Conservation (phyloP, 805 yeast genomes). For the Candida qinlingensis region DNA sequence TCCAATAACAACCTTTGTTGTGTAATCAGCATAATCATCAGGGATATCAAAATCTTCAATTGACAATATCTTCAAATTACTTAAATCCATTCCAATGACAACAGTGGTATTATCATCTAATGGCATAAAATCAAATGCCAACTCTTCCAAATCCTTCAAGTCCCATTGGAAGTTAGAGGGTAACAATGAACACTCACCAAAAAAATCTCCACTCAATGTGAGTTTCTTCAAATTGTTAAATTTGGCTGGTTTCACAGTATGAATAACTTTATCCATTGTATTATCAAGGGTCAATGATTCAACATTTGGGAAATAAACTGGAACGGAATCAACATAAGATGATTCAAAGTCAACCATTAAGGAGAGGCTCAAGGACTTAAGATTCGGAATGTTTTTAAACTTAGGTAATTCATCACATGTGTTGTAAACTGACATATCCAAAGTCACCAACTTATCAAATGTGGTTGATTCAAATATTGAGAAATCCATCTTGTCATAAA, state of each 20-base stretch:
- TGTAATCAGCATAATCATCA: background rate
- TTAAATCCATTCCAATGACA: background rate
- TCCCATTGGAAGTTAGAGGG: conserved; percentile 1
- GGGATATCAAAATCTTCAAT: conserved; percentile 1
- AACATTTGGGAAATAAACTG: background rate
- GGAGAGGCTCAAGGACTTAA: background rate
- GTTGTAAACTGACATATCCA: background rate
- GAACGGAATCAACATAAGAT: background rate
- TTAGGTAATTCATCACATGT: background rate
- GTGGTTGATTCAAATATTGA: background rate
- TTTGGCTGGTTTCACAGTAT: background rate
- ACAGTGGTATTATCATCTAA: background rate
- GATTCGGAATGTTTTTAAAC: background rate
- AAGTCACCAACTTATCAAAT: background rate
- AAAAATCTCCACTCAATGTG: background rate
- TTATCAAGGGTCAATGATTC: background rate
- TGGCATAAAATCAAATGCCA: background rate
- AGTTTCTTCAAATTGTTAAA: background rate
- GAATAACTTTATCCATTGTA: background rate
- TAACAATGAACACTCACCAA: background rate
- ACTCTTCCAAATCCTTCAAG: background rate
- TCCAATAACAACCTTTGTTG: background rate
- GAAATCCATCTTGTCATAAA: background rate
- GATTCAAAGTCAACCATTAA: background rate
- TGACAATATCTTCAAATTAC: background rate